phyloP scores from a whole-genome alignment of 208 protist species.

The Leishmania martiniquensis region DNA sequence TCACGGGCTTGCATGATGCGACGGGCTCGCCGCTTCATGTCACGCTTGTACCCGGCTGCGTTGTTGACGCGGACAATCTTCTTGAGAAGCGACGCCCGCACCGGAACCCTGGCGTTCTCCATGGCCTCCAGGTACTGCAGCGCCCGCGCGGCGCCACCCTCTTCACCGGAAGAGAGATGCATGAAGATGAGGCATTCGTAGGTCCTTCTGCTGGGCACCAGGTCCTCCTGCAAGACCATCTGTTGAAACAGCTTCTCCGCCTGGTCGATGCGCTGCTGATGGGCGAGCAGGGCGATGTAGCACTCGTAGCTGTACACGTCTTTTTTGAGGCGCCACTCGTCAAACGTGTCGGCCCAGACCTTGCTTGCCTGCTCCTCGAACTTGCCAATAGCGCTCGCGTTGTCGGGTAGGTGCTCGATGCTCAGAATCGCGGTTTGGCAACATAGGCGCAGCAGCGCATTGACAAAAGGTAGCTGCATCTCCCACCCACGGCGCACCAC shows the following conservation, averaged over 20 bases:
- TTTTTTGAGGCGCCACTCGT: constrained; percentile 81
- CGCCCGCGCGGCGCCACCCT: constrained; percentile 85
- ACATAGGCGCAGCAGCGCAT: constrained; percentile 82
- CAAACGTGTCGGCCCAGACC: constrained; percentile 82
- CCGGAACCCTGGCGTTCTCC: constrained; percentile 69
- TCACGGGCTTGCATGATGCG: constrained; percentile 93
- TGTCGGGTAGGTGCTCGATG: constrained; percentile 75
- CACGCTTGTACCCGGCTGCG: constrained; percentile 86
- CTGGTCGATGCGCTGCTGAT: constrained; percentile 89
- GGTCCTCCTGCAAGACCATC: constrained; percentile 78
- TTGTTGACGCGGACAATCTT: constrained; percentile 91
- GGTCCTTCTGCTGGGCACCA: constrained; percentile 76
- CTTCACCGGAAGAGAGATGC: constrained; percentile 91
- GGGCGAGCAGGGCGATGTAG: constrained; percentile 87
- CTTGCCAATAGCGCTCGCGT: constrained; percentile 49
- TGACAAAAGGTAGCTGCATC: constrained; percentile 79
- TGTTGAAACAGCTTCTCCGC: constrained; percentile 90
- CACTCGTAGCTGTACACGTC: constrained; percentile 90
- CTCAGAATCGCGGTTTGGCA: constrained; percentile 81
- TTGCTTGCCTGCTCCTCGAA: constrained; percentile 85
- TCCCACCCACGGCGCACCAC: constrained; percentile 78
- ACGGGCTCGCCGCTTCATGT: constrained; percentile 92
- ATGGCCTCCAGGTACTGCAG: constrained; percentile 90
- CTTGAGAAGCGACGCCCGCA: constrained; percentile 81
- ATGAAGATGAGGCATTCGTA: constrained; percentile 93